Base-by-base conservation (phyloP, 75 land plant species). In the Sequoia sempervirens region DNA sequence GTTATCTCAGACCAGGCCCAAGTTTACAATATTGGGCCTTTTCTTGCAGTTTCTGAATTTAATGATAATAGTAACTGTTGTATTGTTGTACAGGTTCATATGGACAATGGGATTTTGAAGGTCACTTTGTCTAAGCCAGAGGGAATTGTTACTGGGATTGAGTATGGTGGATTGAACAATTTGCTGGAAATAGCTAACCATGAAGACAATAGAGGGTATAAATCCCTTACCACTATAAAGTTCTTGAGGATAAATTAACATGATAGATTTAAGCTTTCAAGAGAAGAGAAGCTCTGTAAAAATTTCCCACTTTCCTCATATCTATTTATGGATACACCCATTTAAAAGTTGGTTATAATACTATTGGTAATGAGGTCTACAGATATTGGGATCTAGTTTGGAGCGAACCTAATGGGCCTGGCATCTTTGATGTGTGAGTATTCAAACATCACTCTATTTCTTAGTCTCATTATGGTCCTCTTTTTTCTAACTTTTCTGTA, bases 61-160 rank as follows among this genome's bases (percentile, higher is more conserved):
- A 17, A 6, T 76, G 11, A 41, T 5, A 72, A 14, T 72, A 72
- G 38, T 17, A n/a, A 34, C 20, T 73, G 7, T 23, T 2, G 1
- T 36, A n/a, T 17, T 52, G n/a, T 70, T 40, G 15, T 81, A 78
- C 92, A 95, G 97, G 93, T 95, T 82, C 70, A 94, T 43, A 36
- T 95, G 88, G 94, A 95, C 82, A 95, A 94, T 90, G 94, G 95
- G 32, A 90, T 94, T 56, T 38, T 91, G 7, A 88, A 90, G 80
- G 86, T 95, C 7, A 95, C 91, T 2, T 82, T 95, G 50, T 88
- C 97, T 18, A 94, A 91, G 40, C 97, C 97, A 28, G 90, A 82
- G 15, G 97, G 97, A 26, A 86, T 91, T 46, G 87, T 95, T 53
- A 91, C 94, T 17, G 88, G 91, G n/a, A 84, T 95, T 45, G 79